A percentile compares a stretch with the other conserved stretches of the same genome.
Evolutionary conservation across 345 rosid species (phyloP).

Genomic region (Populus simonii): DNA sequence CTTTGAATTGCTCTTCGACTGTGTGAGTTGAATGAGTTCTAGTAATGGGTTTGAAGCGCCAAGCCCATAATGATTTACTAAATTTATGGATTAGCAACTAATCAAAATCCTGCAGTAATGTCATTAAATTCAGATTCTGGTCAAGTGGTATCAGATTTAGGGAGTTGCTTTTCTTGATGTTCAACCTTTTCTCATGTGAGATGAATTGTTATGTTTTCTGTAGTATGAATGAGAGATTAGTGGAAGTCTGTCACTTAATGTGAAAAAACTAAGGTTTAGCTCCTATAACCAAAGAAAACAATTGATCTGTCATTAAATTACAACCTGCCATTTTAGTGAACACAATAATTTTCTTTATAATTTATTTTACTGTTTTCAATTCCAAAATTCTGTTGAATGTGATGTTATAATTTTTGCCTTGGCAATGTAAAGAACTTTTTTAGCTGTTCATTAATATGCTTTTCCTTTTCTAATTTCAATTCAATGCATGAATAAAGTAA

Average conservation of each 20-base stretch:
- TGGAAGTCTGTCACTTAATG: neutral
- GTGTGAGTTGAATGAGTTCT: neutral
- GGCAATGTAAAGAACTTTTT: neutral
- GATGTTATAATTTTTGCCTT: neutral
- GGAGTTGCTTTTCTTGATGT: neutral
- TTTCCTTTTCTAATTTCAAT: neutral
- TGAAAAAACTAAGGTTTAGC: neutral
- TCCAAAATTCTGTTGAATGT: neutral
- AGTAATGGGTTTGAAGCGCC: neutral
- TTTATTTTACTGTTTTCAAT: neutral
- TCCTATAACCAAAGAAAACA: neutral
- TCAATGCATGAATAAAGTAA: constrained; percentile 3
- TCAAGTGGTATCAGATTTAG: neutral
- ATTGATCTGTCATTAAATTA: neutral
- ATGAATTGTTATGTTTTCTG: neutral
- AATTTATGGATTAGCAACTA: neutral
- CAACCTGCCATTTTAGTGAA: neutral
- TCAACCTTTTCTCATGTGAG: neutral
- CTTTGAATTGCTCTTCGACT: neutral
- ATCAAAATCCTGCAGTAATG: neutral
- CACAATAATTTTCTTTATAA: neutral
- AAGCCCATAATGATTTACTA: neutral
- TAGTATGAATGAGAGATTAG: neutral
- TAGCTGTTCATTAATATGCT: neutral
- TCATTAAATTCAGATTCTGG: no score